Percentiles rank a stretch among this genome's conserved stretches.
These are phyloP conservation scores for Taphrina flavorubra DNA, from an alignment of 1,139 yeast genomes.

Conservation along the genomic window DNA sequence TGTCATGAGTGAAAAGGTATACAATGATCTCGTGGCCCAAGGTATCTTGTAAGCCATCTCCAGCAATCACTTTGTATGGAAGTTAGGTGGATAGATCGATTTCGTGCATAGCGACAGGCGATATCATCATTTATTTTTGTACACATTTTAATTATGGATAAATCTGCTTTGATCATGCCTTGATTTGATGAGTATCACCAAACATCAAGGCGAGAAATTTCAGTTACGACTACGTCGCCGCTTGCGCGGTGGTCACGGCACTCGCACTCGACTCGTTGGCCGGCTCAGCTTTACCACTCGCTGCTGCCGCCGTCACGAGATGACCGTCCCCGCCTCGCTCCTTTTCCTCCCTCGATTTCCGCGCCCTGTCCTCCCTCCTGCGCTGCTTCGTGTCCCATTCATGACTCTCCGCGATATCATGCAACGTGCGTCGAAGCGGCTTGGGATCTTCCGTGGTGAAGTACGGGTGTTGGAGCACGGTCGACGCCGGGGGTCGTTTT, in stretches of 20 bases:
- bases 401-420: slow-evolving; percentile 78
- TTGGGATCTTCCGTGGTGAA: slow-evolving; percentile 68
- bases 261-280: neutral
- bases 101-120: slow-evolving; percentile 14
- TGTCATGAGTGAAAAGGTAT: slow-evolving; percentile 83
- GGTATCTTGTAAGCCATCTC: slow-evolving; percentile 67
- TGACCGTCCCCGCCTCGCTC: neutral
- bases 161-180: neutral
- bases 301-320: no score
- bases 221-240: no score
- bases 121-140: neutral
- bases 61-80: no score
- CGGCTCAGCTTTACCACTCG: no score
- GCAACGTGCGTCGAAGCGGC: slow-evolving; percentile 59
- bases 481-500: slow-evolving; percentile 65
- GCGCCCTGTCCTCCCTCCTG: slow-evolving; percentile 29
- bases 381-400: slow-evolving; percentile 55
- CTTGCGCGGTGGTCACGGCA: neutral
- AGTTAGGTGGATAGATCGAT: neutral
- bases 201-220: no score
- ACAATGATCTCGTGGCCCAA: slow-evolving; percentile 81
- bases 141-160: no score
- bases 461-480: slow-evolving; percentile 70
- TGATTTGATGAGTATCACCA: no score
- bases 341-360: slow-evolving; percentile 23